These are phyloP conservation scores for Ogataea populi-albae DNA, from an alignment of 805 yeast species.

Conservation along the genomic window DNA sequence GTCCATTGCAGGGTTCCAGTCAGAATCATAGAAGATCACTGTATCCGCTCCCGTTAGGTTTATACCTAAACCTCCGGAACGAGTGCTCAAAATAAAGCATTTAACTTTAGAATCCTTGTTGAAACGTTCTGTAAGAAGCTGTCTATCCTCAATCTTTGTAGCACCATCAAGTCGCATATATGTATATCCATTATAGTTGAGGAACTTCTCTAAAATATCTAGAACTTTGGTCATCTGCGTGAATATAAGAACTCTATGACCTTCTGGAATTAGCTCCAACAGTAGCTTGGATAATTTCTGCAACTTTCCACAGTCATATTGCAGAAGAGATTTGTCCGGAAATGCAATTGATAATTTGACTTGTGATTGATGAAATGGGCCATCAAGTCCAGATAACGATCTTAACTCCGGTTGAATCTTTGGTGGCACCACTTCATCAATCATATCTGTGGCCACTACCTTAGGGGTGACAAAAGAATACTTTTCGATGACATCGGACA, in stretches of 20 bases:
- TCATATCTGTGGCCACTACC: slow-evolving; percentile 73
- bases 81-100: slow-evolving; percentile 86
- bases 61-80: slow-evolving; percentile 98
- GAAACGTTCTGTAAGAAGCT: slow-evolving; percentile 86
- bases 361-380: slow-evolving; percentile 78
- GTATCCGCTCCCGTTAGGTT: slow-evolving; percentile 98
- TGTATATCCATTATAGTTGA: slow-evolving; percentile 90
- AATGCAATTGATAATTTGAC: slow-evolving; percentile 88
- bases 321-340: slow-evolving; percentile 89
- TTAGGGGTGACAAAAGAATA: slow-evolving; percentile 87
- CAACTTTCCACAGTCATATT: slow-evolving; percentile 95
- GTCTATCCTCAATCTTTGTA: slow-evolving; percentile 95
- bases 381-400: slow-evolving; percentile 29
- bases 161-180: slow-evolving; percentile 97
- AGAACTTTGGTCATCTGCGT: slow-evolving; percentile 98
- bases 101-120: slow-evolving; percentile 83
- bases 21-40: slow-evolving; percentile 95
- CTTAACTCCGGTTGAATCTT: slow-evolving; percentile 30
- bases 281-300: slow-evolving; percentile 78
- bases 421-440: slow-evolving; percentile 47
- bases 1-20: slow-evolving; percentile 99
- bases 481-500: slow-evolving; percentile 59
- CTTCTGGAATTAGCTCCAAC: slow-evolving; percentile 74
- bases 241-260: slow-evolving; percentile 92
- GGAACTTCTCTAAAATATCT: slow-evolving; percentile 87